A percentile compares a stretch with the other conserved stretches of the same genome.
phyloP scores from a whole-genome alignment of 2,329 filamentous ascomycete genomes.

The Pseudocercospora ulei region DNA sequence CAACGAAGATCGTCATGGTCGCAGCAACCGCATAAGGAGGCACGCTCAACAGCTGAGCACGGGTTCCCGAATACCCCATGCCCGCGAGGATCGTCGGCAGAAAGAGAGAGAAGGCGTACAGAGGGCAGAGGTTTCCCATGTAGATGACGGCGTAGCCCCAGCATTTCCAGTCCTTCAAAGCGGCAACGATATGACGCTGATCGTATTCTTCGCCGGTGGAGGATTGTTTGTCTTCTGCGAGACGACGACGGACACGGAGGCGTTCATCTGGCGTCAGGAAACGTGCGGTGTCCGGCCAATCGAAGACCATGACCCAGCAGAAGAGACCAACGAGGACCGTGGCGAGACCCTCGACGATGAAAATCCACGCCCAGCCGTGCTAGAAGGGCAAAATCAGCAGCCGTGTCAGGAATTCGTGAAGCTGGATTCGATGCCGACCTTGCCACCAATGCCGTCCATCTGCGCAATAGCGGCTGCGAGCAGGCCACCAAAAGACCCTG shows the following conservation, averaged over 20 bases:
- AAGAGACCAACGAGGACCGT: constrained; percentile 51
- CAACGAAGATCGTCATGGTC: constrained; percentile 56
- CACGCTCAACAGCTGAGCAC: constrained; percentile 61
- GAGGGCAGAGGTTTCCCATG: constrained; percentile 45
- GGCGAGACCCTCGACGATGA: constrained; percentile 51
- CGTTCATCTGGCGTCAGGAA: constrained; percentile 46
- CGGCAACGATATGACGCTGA: constrained; percentile 25
- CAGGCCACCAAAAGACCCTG: constrained; percentile 67
- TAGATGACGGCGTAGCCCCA: constrained; percentile 65
- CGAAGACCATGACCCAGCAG: constrained; percentile 36
- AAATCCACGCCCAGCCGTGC: constrained; percentile 30
- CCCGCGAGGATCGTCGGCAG: constrained; percentile 29
- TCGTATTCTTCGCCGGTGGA: constrained; percentile 25
- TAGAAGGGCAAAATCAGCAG: not conserved
- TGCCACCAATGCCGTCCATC: constrained; percentile 55
- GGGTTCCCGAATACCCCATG: constrained; percentile 49
- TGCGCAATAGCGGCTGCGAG: constrained; percentile 61
- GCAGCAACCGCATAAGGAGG: constrained; percentile 66
- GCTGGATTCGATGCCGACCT: constrained; percentile 34
- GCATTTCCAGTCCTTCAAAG: constrained; percentile 71
- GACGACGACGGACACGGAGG: constrained; percentile 23
- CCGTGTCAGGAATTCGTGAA: not conserved
- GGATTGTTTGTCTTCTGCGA: constrained; percentile 26
- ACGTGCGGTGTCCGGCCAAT: constrained; percentile 50
- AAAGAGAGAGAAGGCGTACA: constrained; percentile 32